Percentiles rank a stretch among this genome's conserved stretches.
phyloP scores from a whole-genome alignment of 83 land plant species.

The Picea mariana region DNA sequence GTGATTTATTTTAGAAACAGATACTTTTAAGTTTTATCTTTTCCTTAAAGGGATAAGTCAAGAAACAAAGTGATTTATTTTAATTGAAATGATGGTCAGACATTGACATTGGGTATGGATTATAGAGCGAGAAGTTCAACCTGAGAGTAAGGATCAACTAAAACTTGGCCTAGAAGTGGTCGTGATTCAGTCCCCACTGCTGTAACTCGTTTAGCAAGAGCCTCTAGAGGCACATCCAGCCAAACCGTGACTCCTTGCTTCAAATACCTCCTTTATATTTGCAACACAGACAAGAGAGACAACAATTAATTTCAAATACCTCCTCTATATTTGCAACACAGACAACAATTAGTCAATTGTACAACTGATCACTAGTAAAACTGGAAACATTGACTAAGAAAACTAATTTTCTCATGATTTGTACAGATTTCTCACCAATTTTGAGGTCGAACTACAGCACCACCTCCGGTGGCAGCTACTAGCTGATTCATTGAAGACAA shows the following conservation, averaged over 20 bases:
- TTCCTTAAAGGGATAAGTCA: too few relatives aligned
- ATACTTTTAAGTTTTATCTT: too few relatives aligned
- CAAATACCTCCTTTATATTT: conserved; percentile 60
- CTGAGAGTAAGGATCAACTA: conserved; percentile 14
- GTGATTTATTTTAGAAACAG: too few relatives aligned
- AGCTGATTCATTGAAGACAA: conserved; percentile 59
- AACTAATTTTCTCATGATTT: neutral
- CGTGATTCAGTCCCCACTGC: conserved; percentile 75
- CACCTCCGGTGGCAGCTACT: conserved; percentile 97
- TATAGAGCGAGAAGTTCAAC: too few relatives aligned
- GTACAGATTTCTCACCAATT: conserved; percentile 49
- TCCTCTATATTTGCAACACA: too few relatives aligned
- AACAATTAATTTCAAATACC: too few relatives aligned
- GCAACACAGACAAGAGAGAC: conserved; percentile 10
- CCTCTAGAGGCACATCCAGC: conserved; percentile 92
- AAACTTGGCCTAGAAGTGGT: conserved; percentile 58
- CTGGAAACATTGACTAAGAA: neutral
- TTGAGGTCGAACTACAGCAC: conserved; percentile 78
- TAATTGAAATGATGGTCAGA: too few relatives aligned
- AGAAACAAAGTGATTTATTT: too few relatives aligned
- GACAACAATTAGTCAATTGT: neutral
- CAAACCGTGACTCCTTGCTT: conserved; percentile 78
- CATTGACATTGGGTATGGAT: too few relatives aligned
- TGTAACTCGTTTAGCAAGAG: conserved; percentile 78
- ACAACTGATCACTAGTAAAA: neutral